Evolutionary conservation across 73 alveolate genomes (phyloP).

Genomic region (Uronychia setigera): DNA sequence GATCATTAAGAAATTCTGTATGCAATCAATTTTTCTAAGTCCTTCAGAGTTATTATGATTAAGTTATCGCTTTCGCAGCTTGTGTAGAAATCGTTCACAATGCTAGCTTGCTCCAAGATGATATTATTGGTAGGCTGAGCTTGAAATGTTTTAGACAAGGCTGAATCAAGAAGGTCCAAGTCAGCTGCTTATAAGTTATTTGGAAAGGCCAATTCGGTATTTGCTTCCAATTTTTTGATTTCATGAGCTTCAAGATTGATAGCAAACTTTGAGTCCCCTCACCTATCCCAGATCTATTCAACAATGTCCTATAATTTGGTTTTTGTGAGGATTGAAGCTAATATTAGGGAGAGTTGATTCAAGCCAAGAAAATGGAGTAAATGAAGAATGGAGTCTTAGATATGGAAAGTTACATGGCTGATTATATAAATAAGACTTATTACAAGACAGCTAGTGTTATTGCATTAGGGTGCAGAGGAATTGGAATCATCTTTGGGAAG

Average conservation of each 20-base stretch:
- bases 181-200: conserved; percentile 55
- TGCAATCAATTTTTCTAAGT: too few relatives aligned
- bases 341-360: conserved; percentile 67
- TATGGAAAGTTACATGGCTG: conserved; percentile 35
- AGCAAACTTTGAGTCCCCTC: conserved; percentile 47
- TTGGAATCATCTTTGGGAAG: conserved; percentile 42
- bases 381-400: conserved; percentile 19
- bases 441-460: conserved; percentile 64
- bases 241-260: conserved; percentile 63
- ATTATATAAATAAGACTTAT: conserved; percentile 52
- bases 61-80: conserved; percentile 45
- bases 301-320: conserved; percentile 55
- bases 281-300: conserved; percentile 48
- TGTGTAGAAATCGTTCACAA: conserved; percentile 69
- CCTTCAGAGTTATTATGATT: conserved; percentile 13
- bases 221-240: conserved; percentile 56
- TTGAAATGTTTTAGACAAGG: conserved; percentile 8
- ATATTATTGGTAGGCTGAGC: conserved; percentile 30
- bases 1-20: neutral
- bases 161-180: conserved; percentile 62
- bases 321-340: too few relatives aligned
- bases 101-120: conserved; percentile 66
- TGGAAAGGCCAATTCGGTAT: conserved; percentile 52
- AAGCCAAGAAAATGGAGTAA: conserved; percentile 46
- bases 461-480: conserved; percentile 64